phyloP scores from a whole-genome alignment of 2,329 filamentous ascomycete species.

The Lizonia empirigonia region DNA sequence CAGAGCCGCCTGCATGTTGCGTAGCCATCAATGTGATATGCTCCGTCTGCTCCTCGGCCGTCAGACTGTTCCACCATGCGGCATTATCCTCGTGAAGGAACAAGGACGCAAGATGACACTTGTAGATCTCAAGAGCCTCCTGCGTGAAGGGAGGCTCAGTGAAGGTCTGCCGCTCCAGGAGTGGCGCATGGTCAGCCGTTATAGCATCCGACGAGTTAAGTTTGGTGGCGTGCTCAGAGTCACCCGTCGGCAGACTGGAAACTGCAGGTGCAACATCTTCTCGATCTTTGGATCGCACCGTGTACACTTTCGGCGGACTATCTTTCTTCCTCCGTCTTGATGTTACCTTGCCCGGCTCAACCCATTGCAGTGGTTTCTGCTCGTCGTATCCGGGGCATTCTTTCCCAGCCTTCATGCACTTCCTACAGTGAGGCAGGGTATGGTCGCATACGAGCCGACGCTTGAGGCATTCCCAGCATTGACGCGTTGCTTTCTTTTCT shows the following conservation, averaged over 20 bases:
- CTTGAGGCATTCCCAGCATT: slow-evolving; percentile 45
- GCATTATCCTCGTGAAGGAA: slow-evolving; percentile 2
- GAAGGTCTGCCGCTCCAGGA: not conserved
- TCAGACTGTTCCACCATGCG: slow-evolving; percentile 9
- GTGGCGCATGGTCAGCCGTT: not conserved
- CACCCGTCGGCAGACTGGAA: not conserved
- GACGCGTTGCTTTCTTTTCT: slow-evolving; percentile 31
- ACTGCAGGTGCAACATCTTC: not conserved
- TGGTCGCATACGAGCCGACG: slow-evolving; percentile 42
- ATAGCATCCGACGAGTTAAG: not conserved
- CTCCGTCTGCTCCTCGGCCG: slow-evolving; percentile 5
- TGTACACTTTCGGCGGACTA: slow-evolving; percentile 18
- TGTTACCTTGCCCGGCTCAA: slow-evolving; percentile 37
- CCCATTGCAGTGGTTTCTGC: slow-evolving; percentile 43
- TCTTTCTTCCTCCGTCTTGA: slow-evolving; percentile 32
- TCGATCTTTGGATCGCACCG: not conserved
- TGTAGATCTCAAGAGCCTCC: slow-evolving; percentile 7
- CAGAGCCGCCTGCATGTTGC: not conserved
- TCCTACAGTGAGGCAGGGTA: slow-evolving; percentile 40
- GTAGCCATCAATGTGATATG: slow-evolving; percentile 1
- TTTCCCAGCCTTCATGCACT: slow-evolving; percentile 36
- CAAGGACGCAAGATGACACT: not conserved
- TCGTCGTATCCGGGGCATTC: slow-evolving; percentile 41
- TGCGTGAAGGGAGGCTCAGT: not conserved
- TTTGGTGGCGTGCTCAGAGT: not conserved